Evolutionary conservation across 202 grass and related monocot genomes (phyloP).

Genomic region (Digitaria exilis): DNA sequence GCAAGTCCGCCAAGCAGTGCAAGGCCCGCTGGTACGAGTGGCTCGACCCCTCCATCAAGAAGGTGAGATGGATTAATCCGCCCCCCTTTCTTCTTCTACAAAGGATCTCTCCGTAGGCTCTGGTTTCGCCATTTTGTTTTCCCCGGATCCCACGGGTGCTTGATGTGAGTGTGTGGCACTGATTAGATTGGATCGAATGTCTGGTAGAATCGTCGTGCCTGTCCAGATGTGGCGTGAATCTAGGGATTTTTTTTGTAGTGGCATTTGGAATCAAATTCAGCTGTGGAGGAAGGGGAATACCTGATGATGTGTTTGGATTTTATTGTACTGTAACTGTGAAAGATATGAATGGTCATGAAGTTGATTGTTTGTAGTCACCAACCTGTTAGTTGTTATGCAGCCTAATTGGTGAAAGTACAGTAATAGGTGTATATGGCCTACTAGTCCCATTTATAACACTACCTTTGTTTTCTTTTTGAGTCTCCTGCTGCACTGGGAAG

Average conservation of each 20-base stretch:
- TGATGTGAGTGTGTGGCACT: too few relatives aligned
- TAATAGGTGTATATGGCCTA: background rate
- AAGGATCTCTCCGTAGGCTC: background rate
- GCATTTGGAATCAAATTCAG: background rate
- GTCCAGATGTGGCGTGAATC: background rate
- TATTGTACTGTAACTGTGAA: background rate
- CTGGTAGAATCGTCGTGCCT: background rate
- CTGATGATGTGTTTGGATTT: background rate
- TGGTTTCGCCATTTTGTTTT: background rate
- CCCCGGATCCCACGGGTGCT: too few relatives aligned
- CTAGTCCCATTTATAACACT: background rate
- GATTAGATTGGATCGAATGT: background rate
- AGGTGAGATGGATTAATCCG: constrained; percentile 46
- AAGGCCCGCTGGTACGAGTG: constrained; percentile 99
- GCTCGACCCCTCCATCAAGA: constrained; percentile 98
- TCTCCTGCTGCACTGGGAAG: background rate
- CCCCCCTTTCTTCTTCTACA: background rate
- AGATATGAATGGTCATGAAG: background rate
- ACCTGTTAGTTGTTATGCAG: background rate
- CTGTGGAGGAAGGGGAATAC: background rate
- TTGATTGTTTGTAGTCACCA: background rate
- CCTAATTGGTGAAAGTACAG: background rate
- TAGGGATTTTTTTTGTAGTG: background rate
- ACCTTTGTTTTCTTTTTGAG: background rate
- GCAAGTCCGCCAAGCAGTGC: constrained; percentile 97